A percentile compares a stretch with the other conserved stretches of the same genome.
phyloP scores from a whole-genome alignment of 2,329 filamentous ascomycete genomes.

The Plectosphaerella plurivora region DNA sequence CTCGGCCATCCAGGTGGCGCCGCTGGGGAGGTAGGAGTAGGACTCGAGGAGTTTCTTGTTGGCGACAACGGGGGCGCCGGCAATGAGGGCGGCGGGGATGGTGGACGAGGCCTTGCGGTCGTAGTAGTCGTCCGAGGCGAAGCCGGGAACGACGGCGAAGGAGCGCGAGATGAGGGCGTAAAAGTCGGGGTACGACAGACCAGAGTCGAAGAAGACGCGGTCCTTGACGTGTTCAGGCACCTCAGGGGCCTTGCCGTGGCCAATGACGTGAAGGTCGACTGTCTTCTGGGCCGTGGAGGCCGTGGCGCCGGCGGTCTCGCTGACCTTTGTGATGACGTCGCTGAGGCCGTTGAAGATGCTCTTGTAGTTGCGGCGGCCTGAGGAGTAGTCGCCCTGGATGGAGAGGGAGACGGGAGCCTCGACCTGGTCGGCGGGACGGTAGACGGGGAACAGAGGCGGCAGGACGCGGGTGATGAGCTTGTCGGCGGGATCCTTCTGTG shows the following conservation, averaged over 20 bases:
- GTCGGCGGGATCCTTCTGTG: constrained; percentile 4
- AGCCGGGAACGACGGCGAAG: constrained; percentile 17
- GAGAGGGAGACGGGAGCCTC: constrained; percentile 15
- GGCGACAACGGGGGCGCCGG: constrained; percentile 19
- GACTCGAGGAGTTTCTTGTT: constrained; percentile 16
- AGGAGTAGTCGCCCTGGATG: constrained; percentile 22
- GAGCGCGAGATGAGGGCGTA: constrained; percentile 15
- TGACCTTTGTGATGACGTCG: constrained; percentile 15
- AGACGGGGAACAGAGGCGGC: constrained; percentile 19
- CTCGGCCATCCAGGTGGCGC: constrained; percentile 17
- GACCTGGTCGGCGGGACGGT: constrained; percentile 11
- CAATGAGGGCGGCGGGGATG: constrained; percentile 19
- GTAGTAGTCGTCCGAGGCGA: constrained; percentile 19
- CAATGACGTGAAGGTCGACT: constrained; percentile 19
- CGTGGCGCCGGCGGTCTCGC: constrained; percentile 1
- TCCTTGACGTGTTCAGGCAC: constrained; percentile 16
- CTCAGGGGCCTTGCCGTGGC: constrained; percentile 17
- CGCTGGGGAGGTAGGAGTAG: constrained; percentile 18
- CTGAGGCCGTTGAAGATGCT: constrained; percentile 18
- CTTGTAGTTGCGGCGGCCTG: constrained; percentile 18
- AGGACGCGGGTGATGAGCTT: constrained; percentile 15
- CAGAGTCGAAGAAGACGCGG: constrained; percentile 17
- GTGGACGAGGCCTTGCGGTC: constrained; percentile 23
- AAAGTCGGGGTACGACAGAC: constrained; percentile 21
- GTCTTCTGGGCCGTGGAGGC: not conserved